Base-by-base conservation (phyloP, 805 yeast genomes). In the Cyberlindnera maritima region DNA sequence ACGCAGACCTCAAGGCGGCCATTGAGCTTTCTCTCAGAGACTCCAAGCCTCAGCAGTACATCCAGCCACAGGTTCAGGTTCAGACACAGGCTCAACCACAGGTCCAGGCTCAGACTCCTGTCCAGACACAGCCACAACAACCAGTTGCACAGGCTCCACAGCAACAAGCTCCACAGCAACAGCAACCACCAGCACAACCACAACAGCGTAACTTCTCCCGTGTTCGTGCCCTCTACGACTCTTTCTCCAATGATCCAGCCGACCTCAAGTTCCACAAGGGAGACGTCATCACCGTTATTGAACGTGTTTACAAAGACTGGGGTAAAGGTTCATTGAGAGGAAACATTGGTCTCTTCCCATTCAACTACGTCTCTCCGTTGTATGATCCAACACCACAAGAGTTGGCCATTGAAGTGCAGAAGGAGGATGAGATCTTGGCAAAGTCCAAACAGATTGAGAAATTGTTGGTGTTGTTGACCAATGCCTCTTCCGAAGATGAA, bases 281-380 rank as follows among this genome's bases (percentile, higher is more conserved):
- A 35, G 98, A 92, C 61, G 72, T 88, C 13, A 91, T 92, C 41
- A 83, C 85, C 1, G 96, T 94, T 1, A 72, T 91, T 31, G 98
- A 91, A 57, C 76, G 85, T 14, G 96, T 87, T 6, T 91, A 90
- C 63, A 76, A 88, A 52, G 98, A 92, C 61, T 92, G 99, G 99
- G 88, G 97, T 85, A 77, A 88, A 55, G 99, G 99, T 14, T 79
- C 92, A 6, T 67, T 92, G 43, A 75, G 78, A 45, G 97, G 97
- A 7, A 76, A 75, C 45, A 74, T 81, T 42, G 99, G 99, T 17
- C 84, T 94, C 13, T 90, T 92, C 66, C 99, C 99, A 0, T 76
- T 88, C 48, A 92, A 92, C 63, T 92, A 94, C 61, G 98, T 94
- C 1, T 77, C 88, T 0, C 90, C 90, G 2, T 69, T 90, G 5